Percentiles rank a stretch among this genome's conserved stretches.
phyloP scores from a whole-genome alignment of 495 filamentous ascomycete species.

The Daldinia decipiens region DNA sequence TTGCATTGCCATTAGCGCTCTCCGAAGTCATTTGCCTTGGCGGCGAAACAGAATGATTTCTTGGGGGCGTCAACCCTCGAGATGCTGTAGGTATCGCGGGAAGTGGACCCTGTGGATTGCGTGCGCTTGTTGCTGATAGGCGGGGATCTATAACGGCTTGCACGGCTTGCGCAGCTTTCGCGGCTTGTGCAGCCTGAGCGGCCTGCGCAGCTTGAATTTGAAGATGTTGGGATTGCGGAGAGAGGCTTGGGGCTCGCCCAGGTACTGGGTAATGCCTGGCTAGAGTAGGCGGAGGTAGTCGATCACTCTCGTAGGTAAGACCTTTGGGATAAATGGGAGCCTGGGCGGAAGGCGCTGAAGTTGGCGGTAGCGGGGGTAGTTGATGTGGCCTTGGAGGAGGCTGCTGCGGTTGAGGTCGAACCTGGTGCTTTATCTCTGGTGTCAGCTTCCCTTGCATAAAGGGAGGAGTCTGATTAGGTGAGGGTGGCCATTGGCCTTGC shows the following conservation, averaged over 20 bases:
- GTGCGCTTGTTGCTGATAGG: conserved; percentile 36
- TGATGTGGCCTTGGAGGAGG: conserved; percentile 43
- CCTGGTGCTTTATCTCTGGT: conserved; percentile 36
- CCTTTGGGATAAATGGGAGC: conserved; percentile 34
- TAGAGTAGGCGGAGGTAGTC: conserved; percentile 29
- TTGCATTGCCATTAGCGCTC: conserved; percentile 32
- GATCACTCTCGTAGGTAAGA: conserved; percentile 33
- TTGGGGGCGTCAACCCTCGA: conserved; percentile 44
- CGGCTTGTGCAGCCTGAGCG: conserved; percentile 42
- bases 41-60: conserved; percentile 49
- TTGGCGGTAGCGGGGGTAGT: conserved; percentile 38
- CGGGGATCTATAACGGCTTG: conserved; percentile 54
- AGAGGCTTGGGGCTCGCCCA: conserved; percentile 34
- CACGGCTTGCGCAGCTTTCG: conserved; percentile 43
- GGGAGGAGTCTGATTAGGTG: conserved; percentile 57
- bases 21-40: conserved; percentile 46
- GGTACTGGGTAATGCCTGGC: conserved; percentile 19
- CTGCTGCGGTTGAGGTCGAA: conserved; percentile 38
- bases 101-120: conserved; percentile 48
- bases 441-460: conserved; percentile 38
- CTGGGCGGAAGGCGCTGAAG: conserved; percentile 39
- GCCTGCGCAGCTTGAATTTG: conserved; percentile 43
- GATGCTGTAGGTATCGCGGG: conserved; percentile 40
- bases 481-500: conserved; percentile 73
- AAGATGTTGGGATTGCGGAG: conserved; percentile 55